Percentiles rank a stretch among this genome's conserved stretches.
Conservation (phyloP, 805 yeast genomes). For the Kluyveromyces wickerhamii region DNA sequence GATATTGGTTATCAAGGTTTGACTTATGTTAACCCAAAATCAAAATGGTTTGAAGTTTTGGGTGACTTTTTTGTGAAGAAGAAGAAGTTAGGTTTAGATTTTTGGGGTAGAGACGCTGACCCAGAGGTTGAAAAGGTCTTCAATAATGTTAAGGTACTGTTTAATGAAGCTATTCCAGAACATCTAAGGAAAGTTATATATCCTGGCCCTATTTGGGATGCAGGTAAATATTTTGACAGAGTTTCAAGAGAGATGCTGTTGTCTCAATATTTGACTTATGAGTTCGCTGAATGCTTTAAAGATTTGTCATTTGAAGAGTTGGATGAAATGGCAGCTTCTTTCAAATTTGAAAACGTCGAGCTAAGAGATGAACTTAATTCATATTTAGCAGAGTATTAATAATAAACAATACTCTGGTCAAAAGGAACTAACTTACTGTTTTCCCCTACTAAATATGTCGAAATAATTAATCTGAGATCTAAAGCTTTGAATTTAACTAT, state of each 20-base stretch:
- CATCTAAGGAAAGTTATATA: conserved; percentile 34
- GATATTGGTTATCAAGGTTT: conserved; percentile 47
- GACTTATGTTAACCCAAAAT: conserved; percentile 38
- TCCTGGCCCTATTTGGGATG: conserved; percentile 33
- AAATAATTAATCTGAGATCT: too few species aligned
- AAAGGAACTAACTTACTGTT: too few species aligned
- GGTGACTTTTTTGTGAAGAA: conserved; percentile 38
- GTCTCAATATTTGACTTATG: conserved; percentile 37
- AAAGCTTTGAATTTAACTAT: too few species aligned
- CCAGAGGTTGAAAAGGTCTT: conserved; percentile 34
- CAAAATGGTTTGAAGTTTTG: conserved; percentile 36
- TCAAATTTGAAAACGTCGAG: conserved; percentile 39
- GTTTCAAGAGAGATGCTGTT: conserved; percentile 38
- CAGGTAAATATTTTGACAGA: conserved; percentile 32
- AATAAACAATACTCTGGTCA: too few species aligned
- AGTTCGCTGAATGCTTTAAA: conserved; percentile 38
- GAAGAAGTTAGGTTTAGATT: conserved; percentile 38
- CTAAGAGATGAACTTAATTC: conserved; percentile 37
- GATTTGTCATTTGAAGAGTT: conserved; percentile 38
- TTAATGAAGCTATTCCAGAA: conserved; percentile 35
- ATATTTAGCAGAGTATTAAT: conserved; percentile 8
- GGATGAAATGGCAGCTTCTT: conserved; percentile 44
- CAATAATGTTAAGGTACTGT: conserved; percentile 31
- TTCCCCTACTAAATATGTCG: too few species aligned
- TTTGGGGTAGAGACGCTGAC: conserved; percentile 43